These are phyloP conservation scores for Lasiosphaeriaceae sp. DNA, from an alignment of 495 filamentous ascomycete genomes.

Conservation along the genomic window DNA sequence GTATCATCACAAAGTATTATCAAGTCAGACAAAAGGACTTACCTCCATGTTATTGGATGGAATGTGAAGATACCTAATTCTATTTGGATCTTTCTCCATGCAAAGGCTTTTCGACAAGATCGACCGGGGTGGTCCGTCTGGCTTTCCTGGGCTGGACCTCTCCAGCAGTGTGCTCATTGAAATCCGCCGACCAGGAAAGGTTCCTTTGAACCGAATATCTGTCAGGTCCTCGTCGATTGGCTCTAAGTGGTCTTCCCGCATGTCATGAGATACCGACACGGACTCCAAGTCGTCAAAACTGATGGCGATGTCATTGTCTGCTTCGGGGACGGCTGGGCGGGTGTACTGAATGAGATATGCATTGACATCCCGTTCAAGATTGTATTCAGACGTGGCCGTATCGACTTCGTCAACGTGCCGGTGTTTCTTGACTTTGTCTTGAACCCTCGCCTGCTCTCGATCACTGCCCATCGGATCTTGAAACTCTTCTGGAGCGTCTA, in stretches of 20 bases:
- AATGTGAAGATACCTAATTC: constrained; percentile 18
- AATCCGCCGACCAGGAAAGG: constrained; percentile 17
- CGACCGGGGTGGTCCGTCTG: no score
- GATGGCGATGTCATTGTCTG: background rate
- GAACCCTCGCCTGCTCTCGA: background rate
- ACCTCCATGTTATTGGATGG: constrained; percentile 22
- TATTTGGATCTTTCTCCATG: background rate
- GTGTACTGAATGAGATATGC: constrained; percentile 22
- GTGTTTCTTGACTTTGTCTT: background rate
- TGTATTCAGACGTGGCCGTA: background rate
- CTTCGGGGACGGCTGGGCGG: background rate
- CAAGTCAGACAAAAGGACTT: no score
- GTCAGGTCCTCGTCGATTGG: constrained; percentile 9
- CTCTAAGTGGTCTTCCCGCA: background rate
- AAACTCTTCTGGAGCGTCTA: background rate
- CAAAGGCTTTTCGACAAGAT: constrained; percentile 2
- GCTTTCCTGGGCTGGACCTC: background rate
- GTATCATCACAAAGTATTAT: no score
- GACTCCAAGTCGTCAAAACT: no score
- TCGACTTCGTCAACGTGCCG: background rate
- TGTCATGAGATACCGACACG: constrained; percentile 1
- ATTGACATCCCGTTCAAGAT: constrained; percentile 16
- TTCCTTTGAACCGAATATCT: constrained; percentile 15
- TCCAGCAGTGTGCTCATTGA: constrained; percentile 7
- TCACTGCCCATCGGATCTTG: background rate